Evolutionary conservation across 495 filamentous ascomycete genomes (phyloP).

Genomic region (Neurospora intermedia): DNA sequence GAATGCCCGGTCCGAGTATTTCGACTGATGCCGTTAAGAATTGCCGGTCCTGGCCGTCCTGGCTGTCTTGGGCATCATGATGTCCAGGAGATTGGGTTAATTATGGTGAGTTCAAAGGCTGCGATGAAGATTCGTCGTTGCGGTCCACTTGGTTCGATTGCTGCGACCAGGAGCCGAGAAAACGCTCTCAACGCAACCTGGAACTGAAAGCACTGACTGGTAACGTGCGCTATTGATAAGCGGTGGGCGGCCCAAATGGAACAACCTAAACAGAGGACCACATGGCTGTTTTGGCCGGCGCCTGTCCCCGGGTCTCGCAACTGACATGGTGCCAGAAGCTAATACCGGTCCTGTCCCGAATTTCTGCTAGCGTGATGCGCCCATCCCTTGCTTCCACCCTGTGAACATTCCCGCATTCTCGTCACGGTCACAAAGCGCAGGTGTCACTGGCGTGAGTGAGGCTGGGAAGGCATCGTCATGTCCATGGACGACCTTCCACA

Average conservation of each 20-base stretch:
- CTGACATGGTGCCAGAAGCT: constrained; percentile 3
- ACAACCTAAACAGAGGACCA: neutral
- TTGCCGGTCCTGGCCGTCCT: neutral
- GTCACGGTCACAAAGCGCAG: neutral
- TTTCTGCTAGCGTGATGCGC: constrained; percentile 26
- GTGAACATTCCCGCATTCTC: neutral
- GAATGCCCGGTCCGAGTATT: neutral
- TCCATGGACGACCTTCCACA: neutral
- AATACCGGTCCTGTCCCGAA: constrained; percentile 17
- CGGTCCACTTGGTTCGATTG: neutral
- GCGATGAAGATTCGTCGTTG: neutral
- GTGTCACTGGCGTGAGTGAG: neutral
- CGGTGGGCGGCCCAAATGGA: constrained; percentile 7
- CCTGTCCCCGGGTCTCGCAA: constrained; percentile 16
- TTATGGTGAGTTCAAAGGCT: neutral
- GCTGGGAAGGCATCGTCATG: neutral
- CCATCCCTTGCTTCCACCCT: constrained; percentile 21
- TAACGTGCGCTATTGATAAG: constrained; percentile 16
- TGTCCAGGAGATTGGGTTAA: neutral
- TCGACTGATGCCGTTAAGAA: neutral
- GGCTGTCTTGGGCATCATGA: neutral
- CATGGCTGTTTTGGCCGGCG: neutral
- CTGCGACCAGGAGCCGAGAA: neutral
- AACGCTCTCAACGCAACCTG: neutral
- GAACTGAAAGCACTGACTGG: neutral